Percentiles rank a stretch among this genome's conserved stretches.
phyloP scores from a whole-genome alignment of 345 rosid genomes.

The Xanthoceras sorbifolium region DNA sequence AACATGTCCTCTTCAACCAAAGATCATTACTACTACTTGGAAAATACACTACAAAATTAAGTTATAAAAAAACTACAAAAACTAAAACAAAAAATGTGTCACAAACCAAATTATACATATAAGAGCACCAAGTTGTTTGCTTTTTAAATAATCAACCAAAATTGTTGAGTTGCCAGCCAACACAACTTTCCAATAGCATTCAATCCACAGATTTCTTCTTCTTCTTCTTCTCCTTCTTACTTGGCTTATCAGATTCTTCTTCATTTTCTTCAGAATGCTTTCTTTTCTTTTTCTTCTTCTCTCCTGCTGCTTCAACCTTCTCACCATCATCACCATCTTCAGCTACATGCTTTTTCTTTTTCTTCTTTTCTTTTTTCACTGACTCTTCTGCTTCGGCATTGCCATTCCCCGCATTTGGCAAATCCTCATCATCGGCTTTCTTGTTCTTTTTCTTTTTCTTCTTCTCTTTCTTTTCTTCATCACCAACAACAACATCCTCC shows the following conservation, averaged over 20 bases:
- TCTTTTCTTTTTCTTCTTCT: slow-evolving; percentile 50
- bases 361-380: slow-evolving; percentile 53
- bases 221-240: slow-evolving; percentile 44
- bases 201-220: slow-evolving; percentile 23
- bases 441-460: slow-evolving; percentile 50
- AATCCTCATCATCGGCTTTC: slow-evolving; percentile 30
- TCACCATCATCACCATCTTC: slow-evolving; percentile 30
- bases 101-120: slow-evolving; percentile 14
- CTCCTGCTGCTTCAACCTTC: slow-evolving; percentile 24
- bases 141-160: slow-evolving; percentile 7
- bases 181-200: neutral
- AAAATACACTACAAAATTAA: neutral
- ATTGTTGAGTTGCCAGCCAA: slow-evolving; percentile 5
- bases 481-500: slow-evolving; percentile 25
- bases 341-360: slow-evolving; percentile 45
- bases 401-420: slow-evolving; percentile 34
- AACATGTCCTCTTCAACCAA: neutral
- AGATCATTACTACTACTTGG: neutral
- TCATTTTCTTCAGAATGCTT: slow-evolving; percentile 39
- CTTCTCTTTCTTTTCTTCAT: slow-evolving; percentile 47
- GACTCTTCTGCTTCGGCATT: slow-evolving; percentile 34
- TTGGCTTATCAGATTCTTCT: slow-evolving; percentile 30
- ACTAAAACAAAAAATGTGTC: neutral
- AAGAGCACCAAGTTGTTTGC: neutral
- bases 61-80: neutral